Conservation (phyloP, 2,329 filamentous ascomycete genomes). For the Helotiales sp. region DNA sequence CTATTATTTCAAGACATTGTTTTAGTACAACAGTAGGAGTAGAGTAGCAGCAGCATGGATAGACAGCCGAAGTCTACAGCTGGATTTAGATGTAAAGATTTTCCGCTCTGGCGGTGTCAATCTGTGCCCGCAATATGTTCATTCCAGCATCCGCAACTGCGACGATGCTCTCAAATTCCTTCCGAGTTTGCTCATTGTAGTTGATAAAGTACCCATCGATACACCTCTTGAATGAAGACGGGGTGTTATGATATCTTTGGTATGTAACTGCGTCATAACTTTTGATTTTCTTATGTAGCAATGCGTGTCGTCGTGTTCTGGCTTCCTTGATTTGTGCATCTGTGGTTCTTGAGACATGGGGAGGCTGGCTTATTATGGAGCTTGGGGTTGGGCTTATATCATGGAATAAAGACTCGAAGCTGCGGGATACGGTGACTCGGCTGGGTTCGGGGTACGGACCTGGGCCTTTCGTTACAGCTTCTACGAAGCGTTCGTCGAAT, state of each 20-base stretch:
- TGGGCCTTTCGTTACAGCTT: slow-evolving; percentile 26
- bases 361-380: neutral
- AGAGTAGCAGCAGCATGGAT: too few relatives aligned
- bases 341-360: neutral
- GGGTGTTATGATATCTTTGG: slow-evolving; percentile 31
- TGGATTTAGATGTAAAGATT: too few relatives aligned
- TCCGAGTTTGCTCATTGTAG: slow-evolving; percentile 33
- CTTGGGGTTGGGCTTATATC: neutral
- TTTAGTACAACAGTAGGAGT: too few relatives aligned
- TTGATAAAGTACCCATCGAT: slow-evolving; percentile 36
- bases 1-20: too few relatives aligned
- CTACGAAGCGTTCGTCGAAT: slow-evolving; percentile 37
- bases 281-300: neutral
- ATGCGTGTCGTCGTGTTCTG: neutral
- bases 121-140: slow-evolving; percentile 25
- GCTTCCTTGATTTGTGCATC: neutral
- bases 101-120: slow-evolving; percentile 17
- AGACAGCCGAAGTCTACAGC: too few relatives aligned
- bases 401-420: too few relatives aligned
- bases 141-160: slow-evolving; percentile 34
- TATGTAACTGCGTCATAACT: slow-evolving; percentile 33
- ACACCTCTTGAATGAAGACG: slow-evolving; percentile 31
- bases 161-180: slow-evolving; percentile 34
- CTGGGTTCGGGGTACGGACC: too few relatives aligned
- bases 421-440: too few relatives aligned